phyloP scores from a whole-genome alignment of 1,139 yeast genomes.

The Kodamaea sp. region DNA sequence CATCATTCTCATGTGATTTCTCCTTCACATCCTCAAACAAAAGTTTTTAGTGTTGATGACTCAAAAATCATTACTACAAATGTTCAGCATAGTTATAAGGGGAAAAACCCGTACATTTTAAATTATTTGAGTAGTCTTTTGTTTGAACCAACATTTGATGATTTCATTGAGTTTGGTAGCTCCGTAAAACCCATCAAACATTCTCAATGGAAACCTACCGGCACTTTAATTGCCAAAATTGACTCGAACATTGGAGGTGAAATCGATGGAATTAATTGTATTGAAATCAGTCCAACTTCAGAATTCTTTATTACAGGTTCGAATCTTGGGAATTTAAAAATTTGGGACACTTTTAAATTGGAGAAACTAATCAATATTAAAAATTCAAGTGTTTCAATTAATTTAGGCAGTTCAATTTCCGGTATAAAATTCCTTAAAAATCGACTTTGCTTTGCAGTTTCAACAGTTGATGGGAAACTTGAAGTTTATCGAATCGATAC shows the following conservation, averaged over 20 bases:
- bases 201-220: constrained; percentile 38
- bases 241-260: constrained; percentile 20
- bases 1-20: neutral
- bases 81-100: constrained; percentile 57
- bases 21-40: constrained; percentile 20
- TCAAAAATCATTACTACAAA: constrained; percentile 37
- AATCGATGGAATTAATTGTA: constrained; percentile 46
- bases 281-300: constrained; percentile 59
- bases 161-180: constrained; percentile 68
- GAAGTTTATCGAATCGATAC: constrained; percentile 56
- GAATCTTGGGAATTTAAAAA: constrained; percentile 61
- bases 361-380: constrained; percentile 63
- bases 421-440: constrained; percentile 52
- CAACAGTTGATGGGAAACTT: constrained; percentile 63
- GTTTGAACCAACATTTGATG: constrained; percentile 55
- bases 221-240: constrained; percentile 55
- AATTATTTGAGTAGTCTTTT: constrained; percentile 51
- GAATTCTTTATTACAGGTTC: constrained; percentile 77
- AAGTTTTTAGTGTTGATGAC: constrained; percentile 32
- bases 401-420: constrained; percentile 47
- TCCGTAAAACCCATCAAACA: constrained; percentile 13
- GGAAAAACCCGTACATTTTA: constrained; percentile 61
- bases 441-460: constrained; percentile 63
- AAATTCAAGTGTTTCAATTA: constrained; percentile 46
- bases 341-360: constrained; percentile 75